These are phyloP conservation scores for Trypanosoma vivax DNA, from an alignment of 208 protist species.

Conservation along the genomic window DNA sequence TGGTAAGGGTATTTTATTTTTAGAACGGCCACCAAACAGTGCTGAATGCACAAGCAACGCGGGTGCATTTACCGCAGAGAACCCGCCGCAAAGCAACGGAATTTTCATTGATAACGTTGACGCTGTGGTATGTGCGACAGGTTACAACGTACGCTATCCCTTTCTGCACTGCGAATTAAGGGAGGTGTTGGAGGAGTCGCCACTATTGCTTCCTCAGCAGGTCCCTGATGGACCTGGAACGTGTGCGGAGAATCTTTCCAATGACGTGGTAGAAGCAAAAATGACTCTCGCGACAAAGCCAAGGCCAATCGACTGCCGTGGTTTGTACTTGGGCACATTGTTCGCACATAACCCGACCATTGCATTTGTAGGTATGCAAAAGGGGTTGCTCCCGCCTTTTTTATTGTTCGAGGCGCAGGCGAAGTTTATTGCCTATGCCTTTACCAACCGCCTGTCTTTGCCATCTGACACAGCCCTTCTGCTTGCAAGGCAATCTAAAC, in stretches of 20 bases:
- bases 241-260: background rate
- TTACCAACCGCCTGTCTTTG: constrained; percentile 53
- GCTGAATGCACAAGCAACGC: too few species aligned
- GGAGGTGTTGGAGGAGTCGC: constrained; percentile 39
- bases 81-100: background rate
- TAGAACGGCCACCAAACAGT: constrained; percentile 8
- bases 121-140: constrained; percentile 75
- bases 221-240: background rate
- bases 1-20: constrained; percentile 49
- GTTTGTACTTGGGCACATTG: constrained; percentile 77
- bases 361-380: constrained; percentile 76
- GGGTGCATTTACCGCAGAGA: constrained; percentile 2
- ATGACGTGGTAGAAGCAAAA: too few species aligned
- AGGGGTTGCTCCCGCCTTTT: constrained; percentile 70
- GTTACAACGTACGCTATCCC: constrained; percentile 62
- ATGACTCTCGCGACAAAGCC: too few species aligned
- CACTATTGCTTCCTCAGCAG: constrained; percentile 10
- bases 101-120: constrained; percentile 69
- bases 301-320: constrained; percentile 22
- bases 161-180: constrained; percentile 70
- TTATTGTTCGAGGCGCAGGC: constrained; percentile 81
- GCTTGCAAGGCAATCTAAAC: constrained; percentile 22
- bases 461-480: constrained; percentile 27
- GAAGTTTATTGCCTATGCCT: constrained; percentile 75
- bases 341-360: constrained; percentile 47